These are phyloP conservation scores for Aspergillus sp. DNA, from an alignment of 2,329 filamentous ascomycete genomes.

Conservation along the genomic window DNA sequence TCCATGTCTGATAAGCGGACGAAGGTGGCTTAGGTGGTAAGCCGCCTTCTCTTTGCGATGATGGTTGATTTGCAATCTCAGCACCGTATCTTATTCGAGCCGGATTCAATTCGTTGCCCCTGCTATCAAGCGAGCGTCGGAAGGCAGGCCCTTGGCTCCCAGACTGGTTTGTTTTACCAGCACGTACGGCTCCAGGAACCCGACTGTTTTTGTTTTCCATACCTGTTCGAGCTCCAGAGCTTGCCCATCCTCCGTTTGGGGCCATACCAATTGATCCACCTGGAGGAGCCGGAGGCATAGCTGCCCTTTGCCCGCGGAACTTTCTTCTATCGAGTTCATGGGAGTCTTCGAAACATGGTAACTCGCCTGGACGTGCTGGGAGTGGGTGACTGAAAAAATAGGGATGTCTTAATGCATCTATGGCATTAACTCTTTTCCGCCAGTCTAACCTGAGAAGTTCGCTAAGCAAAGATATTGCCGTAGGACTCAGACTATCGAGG, in stretches of 20 bases:
- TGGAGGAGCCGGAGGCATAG: conserved; percentile 80
- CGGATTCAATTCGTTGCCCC: conserved; percentile 11
- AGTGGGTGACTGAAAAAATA: conserved; percentile 77
- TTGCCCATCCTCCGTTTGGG: conserved; percentile 48
- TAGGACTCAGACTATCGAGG: conserved; percentile 50
- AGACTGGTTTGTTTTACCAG: conserved; percentile 19
- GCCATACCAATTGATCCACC: conserved; percentile 79
- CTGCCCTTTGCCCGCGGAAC: conserved; percentile 76
- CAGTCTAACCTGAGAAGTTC: conserved; percentile 85
- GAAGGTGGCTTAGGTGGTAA: conserved; percentile 32
- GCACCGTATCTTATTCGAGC: conserved; percentile 12
- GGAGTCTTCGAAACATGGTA: conserved; percentile 88
- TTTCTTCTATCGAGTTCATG: conserved; percentile 94
- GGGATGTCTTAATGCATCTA: conserved; percentile 83
- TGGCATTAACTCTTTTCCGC: conserved; percentile 79
- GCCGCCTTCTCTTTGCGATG: conserved; percentile 23
- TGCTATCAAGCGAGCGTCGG: conserved; percentile 21
- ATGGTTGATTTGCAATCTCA: conserved; percentile 16
- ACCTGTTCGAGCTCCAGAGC: conserved; percentile 23
- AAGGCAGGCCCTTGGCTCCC: conserved; percentile 12
- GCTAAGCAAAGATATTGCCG: conserved; percentile 68
- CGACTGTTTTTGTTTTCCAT: conserved; percentile 26
- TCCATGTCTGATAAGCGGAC: conserved; percentile 22
- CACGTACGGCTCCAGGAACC: conserved; percentile 27
- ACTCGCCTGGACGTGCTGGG: conserved; percentile 72